Evolutionary conservation across 176 grass and related monocot species (phyloP).

Genomic region (Stipa capillata): DNA sequence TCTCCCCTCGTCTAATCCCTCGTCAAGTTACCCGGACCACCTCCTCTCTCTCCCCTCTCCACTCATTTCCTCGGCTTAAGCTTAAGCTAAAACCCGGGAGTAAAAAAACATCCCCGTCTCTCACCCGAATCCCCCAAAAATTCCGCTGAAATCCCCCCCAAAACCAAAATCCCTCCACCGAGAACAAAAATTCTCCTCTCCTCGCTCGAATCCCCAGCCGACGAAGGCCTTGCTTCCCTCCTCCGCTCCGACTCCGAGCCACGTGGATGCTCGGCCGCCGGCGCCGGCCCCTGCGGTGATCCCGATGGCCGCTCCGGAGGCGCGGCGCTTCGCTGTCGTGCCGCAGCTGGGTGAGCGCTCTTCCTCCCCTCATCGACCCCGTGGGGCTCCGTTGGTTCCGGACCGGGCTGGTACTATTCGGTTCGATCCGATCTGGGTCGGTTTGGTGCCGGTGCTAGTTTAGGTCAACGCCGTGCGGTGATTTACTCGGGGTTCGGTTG

Average conservation of each 20-base stretch:
- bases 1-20: not conserved
- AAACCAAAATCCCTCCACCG: not conserved
- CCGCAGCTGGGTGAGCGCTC: conserved; percentile 33
- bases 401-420: not conserved
- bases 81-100: not conserved
- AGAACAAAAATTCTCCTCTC: not conserved
- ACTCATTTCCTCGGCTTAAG: not conserved
- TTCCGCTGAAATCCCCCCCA: not conserved
- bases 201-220: not conserved
- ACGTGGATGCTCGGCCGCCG: not conserved
- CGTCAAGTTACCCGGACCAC: not conserved
- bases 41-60: not conserved
- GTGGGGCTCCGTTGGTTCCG: not conserved
- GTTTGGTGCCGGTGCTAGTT: too few species aligned
- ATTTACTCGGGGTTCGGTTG: not conserved
- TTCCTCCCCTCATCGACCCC: not conserved
- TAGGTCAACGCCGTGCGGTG: conserved; percentile 17
- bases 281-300: not conserved
- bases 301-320: not conserved
- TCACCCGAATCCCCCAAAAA: not conserved
- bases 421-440: conserved; percentile 26
- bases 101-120: not conserved
- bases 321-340: conserved; percentile 23
- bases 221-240: not conserved
- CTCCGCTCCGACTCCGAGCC: not conserved